Conservation (phyloP, 1,139 yeast species). For the Suhomyces bokatorum region DNA sequence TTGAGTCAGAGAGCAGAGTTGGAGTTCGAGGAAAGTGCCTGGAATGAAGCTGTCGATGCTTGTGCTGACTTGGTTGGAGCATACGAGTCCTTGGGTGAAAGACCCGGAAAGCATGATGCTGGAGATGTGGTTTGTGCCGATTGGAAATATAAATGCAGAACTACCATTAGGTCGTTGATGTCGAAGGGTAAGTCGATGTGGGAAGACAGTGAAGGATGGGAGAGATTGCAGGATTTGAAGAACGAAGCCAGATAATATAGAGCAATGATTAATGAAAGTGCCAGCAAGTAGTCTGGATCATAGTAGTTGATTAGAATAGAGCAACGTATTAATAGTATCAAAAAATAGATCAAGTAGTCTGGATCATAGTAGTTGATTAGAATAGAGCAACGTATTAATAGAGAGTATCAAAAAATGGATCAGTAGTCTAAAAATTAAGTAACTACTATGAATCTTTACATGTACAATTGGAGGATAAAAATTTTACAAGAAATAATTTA, state of each 20-base stretch:
- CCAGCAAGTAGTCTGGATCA: background rate
- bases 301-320: no score
- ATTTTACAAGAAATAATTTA: no score
- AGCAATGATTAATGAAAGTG: background rate
- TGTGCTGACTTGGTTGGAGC: conserved; percentile 84
- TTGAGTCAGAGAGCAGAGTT: conserved; percentile 64
- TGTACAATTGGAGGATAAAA: no score
- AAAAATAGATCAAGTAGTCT: no score
- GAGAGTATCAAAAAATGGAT: no score
- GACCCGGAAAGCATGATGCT: conserved; percentile 82
- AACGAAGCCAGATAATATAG: conserved; percentile 17
- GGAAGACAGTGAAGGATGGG: conserved; percentile 84
- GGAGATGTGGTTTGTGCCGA: conserved; percentile 86
- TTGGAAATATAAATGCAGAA: conserved; percentile 84
- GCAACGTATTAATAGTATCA: no score
- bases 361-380: no score
- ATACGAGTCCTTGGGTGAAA: conserved; percentile 81
- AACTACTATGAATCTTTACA: no score
- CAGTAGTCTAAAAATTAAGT: no score
- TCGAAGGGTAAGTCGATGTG: conserved; percentile 77
- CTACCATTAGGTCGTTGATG: conserved; percentile 70
- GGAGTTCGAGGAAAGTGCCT: conserved; percentile 58
- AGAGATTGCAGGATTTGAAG: conserved; percentile 56
- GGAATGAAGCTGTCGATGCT: conserved; percentile 81
- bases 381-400: no score